Percentiles rank a stretch among this genome's conserved stretches.
phyloP scores from a whole-genome alignment of 768 basidiomycete genomes.

The Suillus variegatus region DNA sequence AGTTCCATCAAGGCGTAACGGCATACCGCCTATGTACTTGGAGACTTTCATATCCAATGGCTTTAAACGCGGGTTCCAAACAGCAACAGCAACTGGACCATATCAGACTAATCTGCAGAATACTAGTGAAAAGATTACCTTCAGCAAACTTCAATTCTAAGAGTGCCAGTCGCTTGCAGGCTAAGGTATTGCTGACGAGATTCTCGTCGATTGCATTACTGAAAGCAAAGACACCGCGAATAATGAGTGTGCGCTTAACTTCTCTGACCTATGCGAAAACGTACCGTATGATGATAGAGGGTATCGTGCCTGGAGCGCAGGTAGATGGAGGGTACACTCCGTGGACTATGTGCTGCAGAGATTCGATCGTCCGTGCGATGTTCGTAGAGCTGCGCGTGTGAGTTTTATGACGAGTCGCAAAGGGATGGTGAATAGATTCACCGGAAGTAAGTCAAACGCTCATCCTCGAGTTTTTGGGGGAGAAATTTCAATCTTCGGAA shows the following conservation, averaged over 20 bases:
- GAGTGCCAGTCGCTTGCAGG: slow-evolving; percentile 66
- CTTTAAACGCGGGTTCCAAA: slow-evolving; percentile 62
- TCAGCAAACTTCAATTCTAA: slow-evolving; percentile 64
- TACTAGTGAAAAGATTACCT: slow-evolving; percentile 38
- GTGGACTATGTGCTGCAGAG: neutral
- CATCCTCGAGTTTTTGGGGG: slow-evolving; percentile 32
- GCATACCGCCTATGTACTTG: slow-evolving; percentile 66
- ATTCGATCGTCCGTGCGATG: neutral
- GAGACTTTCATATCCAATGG: slow-evolving; percentile 66
- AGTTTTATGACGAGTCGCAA: neutral
- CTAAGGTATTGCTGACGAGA: slow-evolving; percentile 65
- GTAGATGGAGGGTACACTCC: neutral
- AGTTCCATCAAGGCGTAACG: slow-evolving; percentile 72
- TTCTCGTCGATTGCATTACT: slow-evolving; percentile 76
- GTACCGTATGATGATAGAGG: slow-evolving; percentile 59
- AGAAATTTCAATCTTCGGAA: slow-evolving; percentile 61
- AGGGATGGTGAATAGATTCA: neutral
- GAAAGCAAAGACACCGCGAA: neutral
- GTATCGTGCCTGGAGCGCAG: neutral
- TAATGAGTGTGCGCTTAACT: neutral
- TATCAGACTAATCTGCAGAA: slow-evolving; percentile 6
- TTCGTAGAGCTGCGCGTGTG: neutral
- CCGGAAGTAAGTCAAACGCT: neutral
- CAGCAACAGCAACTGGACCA: slow-evolving; percentile 57
- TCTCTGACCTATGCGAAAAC: slow-evolving; percentile 4